Conservation (phyloP, 2,329 filamentous ascomycete genomes). For the Coniochaeta sp. region DNA sequence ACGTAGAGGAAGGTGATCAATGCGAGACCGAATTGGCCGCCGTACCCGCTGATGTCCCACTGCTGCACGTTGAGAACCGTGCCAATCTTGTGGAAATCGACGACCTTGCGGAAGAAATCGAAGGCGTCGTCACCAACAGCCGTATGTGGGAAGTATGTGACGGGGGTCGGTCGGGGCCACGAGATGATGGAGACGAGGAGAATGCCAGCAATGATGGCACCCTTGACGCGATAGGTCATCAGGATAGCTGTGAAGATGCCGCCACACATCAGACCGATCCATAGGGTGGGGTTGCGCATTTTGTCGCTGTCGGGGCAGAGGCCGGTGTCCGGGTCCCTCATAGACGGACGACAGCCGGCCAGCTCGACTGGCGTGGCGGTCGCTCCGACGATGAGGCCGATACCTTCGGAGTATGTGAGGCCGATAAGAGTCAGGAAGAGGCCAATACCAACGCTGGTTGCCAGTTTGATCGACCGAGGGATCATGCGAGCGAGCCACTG, state of each 20-base stretch:
- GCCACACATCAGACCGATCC: slow-evolving; percentile 83
- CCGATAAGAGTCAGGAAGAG: slow-evolving; percentile 73
- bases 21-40: slow-evolving; percentile 72
- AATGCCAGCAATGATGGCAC: slow-evolving; percentile 78
- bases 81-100: slow-evolving; percentile 72
- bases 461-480: slow-evolving; percentile 77
- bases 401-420: slow-evolving; percentile 73
- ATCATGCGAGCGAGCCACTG: slow-evolving; percentile 85
- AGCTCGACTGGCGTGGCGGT: slow-evolving; percentile 62
- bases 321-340: slow-evolving; percentile 33
- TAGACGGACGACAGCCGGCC: slow-evolving; percentile 55
- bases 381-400: slow-evolving; percentile 69
- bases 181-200: slow-evolving; percentile 80
- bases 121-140: slow-evolving; percentile 61
- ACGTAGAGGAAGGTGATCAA: slow-evolving; percentile 87
- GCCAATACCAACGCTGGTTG: slow-evolving; percentile 78
- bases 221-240: slow-evolving; percentile 81
- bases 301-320: slow-evolving; percentile 57
- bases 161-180: slow-evolving; percentile 68
- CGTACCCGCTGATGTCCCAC: slow-evolving; percentile 62
- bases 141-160: slow-evolving; percentile 77
- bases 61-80: slow-evolving; percentile 63
- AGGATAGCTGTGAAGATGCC: slow-evolving; percentile 72
- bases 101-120: slow-evolving; percentile 83
- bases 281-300: slow-evolving; percentile 79